Evolutionary conservation across 2,329 filamentous ascomycete species (phyloP), one percentile per base, ranked within the genome.

Genomic region (Trichoderma koningii): DNA sequence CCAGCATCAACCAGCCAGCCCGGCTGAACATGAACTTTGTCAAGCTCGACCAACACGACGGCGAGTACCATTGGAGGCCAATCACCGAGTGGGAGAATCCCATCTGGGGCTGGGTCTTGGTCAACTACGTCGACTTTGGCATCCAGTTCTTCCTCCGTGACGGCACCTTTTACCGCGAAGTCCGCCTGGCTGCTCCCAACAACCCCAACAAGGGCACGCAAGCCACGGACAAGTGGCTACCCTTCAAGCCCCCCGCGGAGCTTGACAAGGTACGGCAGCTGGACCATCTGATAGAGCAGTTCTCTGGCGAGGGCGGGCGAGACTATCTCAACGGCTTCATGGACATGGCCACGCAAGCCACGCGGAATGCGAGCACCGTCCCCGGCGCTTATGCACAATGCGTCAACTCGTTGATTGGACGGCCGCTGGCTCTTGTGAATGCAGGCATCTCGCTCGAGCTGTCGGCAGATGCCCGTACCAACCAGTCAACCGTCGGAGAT

Each of bases 361-460:
- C 72, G 6, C 64, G 70, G 2, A 73, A 67, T 0, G 53, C 72
- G 1, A 61, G 72, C 0, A 63, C 70, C 0, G 66, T 79, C 0
- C 79, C 80, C 0, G 66, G 50, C 7, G 69, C 73, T 0, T 82
- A 81, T 62, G 71, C 75, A 0, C 68, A 74, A 55, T 80, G 75
- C 63, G 42, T 74, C 5, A 74, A 70, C 65, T 69, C 76, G 0
- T 66, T 80, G 6, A 69, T 80, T 2, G 80, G 80, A 0, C 75
- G 74, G 50, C 80, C 80, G 0, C 70, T 82, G 0, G 80, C 80
- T 0, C 72, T 82, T 0, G 75, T 76, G 12, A 78, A 81, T 41
- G 73, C 71, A 15, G 79, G 77, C 3, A 78, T 70, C 70, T 75
- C 72, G 0, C 65, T 82, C 0, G 79, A 82, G 69, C 69, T 81